A percentile compares a stretch with the other conserved stretches of the same genome.
These are phyloP conservation scores for Calonectria pseudoreteaudii DNA, from an alignment of 2,329 filamentous ascomycete species.

Conservation along the genomic window DNA sequence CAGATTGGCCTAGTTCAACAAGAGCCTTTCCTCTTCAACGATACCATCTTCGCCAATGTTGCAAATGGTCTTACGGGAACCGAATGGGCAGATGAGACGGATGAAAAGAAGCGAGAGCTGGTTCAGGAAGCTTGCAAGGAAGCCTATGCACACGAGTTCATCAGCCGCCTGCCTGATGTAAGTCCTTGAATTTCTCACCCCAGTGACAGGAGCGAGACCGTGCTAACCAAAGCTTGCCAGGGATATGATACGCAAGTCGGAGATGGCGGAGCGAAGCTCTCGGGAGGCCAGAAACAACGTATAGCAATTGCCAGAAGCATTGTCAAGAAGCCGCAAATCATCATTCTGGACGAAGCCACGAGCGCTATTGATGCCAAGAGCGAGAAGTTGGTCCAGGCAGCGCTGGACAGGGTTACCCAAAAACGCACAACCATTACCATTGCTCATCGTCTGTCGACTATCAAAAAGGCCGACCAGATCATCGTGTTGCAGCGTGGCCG, in stretches of 20 bases:
- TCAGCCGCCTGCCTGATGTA: slow-evolving; percentile 56
- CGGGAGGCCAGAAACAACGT: slow-evolving; percentile 68
- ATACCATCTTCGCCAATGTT: slow-evolving; percentile 60
- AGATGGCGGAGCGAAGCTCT: slow-evolving; percentile 69
- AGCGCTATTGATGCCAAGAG: slow-evolving; percentile 59
- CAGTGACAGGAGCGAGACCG: too few species aligned
- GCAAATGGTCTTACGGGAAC: slow-evolving; percentile 56
- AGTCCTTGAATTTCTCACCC: neutral
- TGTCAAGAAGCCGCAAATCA: slow-evolving; percentile 66
- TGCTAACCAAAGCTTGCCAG: slow-evolving; percentile 33
- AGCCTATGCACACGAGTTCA: slow-evolving; percentile 66
- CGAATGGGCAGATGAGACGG: slow-evolving; percentile 50
- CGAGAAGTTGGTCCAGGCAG: slow-evolving; percentile 57
- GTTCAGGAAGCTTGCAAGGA: slow-evolving; percentile 62
- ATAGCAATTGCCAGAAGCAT: slow-evolving; percentile 67
- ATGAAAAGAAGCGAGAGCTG: slow-evolving; percentile 53
- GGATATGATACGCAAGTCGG: slow-evolving; percentile 60
- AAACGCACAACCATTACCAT: slow-evolving; percentile 74
- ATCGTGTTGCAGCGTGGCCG: slow-evolving; percentile 71
- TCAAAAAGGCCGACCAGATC: slow-evolving; percentile 73
- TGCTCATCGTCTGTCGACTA: slow-evolving; percentile 70
- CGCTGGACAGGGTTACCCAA: slow-evolving; percentile 50
- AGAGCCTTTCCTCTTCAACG: slow-evolving; percentile 67
- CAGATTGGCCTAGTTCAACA: slow-evolving; percentile 60
- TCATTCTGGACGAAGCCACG: slow-evolving; percentile 77